A percentile compares a stretch with the other conserved stretches of the same genome.
Evolutionary conservation across 1,284 basidiomycete genomes (phyloP).

Genomic region (Phlebopus sp.): DNA sequence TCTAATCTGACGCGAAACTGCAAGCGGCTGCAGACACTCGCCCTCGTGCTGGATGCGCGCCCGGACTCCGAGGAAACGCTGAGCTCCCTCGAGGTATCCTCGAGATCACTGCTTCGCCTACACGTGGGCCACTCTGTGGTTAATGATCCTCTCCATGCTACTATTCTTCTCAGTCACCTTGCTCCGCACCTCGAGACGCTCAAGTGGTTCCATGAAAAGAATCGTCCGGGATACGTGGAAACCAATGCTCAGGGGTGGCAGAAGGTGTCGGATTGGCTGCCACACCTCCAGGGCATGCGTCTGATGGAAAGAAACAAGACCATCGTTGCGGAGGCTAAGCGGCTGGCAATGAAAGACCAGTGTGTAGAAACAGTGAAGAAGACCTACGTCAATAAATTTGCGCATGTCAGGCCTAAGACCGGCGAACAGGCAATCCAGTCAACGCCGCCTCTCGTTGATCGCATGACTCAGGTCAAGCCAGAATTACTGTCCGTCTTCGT

Average conservation of each 20-base stretch:
- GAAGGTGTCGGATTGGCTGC: slow-evolving; percentile 60
- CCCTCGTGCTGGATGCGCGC: slow-evolving; percentile 60
- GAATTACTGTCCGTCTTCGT: slow-evolving; percentile 42
- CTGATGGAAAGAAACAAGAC: slow-evolving; percentile 53
- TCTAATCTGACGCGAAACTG: slow-evolving; percentile 56
- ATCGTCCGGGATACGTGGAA: slow-evolving; percentile 64
- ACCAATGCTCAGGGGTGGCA: slow-evolving; percentile 66
- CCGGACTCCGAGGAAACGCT: slow-evolving; percentile 45
- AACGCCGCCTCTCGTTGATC: slow-evolving; percentile 44
- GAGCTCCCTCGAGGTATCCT: slow-evolving; percentile 46
- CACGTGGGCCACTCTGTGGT: slow-evolving; percentile 74
- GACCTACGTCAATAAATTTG: slow-evolving; percentile 42
- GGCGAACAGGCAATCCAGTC: slow-evolving; percentile 47
- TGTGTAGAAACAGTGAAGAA: slow-evolving; percentile 49
- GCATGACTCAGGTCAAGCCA: slow-evolving; percentile 44
- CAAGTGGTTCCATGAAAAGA: slow-evolving; percentile 74
- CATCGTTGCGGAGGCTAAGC: slow-evolving; percentile 27
- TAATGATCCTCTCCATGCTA: slow-evolving; percentile 59
- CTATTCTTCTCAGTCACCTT: slow-evolving; percentile 71
- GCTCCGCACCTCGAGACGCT: slow-evolving; percentile 64
- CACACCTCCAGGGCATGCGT: slow-evolving; percentile 64
- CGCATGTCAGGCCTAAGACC: slow-evolving; percentile 47
- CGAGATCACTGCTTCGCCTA: slow-evolving; percentile 60
- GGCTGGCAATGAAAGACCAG: slow-evolving; percentile 42
- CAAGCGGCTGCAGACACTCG: slow-evolving; percentile 58